Conservation (phyloP, 768 basidiomycete species). For the Cubamyces lactineus region DNA sequence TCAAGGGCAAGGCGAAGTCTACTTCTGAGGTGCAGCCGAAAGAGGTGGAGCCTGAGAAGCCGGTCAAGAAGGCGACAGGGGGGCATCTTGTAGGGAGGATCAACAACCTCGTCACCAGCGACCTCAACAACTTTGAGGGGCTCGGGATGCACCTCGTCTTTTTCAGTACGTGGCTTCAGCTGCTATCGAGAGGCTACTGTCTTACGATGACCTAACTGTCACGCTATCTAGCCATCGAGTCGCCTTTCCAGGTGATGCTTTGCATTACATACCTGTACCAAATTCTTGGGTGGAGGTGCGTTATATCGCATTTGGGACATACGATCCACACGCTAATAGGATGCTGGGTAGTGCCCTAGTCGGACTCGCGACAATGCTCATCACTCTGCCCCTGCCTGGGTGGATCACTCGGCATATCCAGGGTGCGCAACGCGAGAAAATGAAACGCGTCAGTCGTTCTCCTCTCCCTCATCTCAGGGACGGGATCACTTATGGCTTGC, state of each 20-base stretch:
- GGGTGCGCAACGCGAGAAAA: conserved; percentile 40
- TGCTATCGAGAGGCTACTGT: not conserved
- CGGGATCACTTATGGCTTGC: no score
- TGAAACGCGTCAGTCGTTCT: conserved; percentile 39
- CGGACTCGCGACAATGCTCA: conserved; percentile 44
- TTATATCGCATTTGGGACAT: not conserved
- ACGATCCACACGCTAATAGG: no score
- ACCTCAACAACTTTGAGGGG: conserved; percentile 38
- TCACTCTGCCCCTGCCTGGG: conserved; percentile 48
- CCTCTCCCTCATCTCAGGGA: not conserved
- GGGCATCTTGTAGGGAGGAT: conserved; percentile 73
- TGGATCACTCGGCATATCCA: conserved; percentile 41
- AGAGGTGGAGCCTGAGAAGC: not conserved
- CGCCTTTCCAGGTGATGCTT: conserved; percentile 42
- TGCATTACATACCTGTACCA: conserved; percentile 46
- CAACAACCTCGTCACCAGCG: conserved; percentile 76
- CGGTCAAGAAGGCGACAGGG: not conserved
- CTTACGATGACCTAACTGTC: not conserved
- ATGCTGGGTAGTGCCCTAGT: conserved; percentile 36
- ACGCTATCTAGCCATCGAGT: conserved; percentile 24
- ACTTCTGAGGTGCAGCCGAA: not conserved
- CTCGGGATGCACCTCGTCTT: conserved; percentile 2
- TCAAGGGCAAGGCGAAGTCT: conserved; percentile 6
- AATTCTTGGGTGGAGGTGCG: conserved; percentile 56
- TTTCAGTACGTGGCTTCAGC: conserved; percentile 43